Evolutionary conservation across 441 rosid species (phyloP).

Genomic region (Mallotus japonicus): DNA sequence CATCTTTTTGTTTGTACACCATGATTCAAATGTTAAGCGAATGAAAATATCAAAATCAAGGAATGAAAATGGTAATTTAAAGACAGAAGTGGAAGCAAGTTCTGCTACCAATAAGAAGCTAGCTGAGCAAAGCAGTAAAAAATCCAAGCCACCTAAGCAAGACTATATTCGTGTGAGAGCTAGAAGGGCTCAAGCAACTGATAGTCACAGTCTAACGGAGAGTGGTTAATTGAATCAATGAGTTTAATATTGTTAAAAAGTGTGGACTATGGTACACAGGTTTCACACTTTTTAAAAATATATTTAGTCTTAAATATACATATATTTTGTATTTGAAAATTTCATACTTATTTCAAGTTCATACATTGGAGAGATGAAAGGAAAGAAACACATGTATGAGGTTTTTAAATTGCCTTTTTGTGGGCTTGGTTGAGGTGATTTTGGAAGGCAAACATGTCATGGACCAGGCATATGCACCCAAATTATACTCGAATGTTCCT

Average conservation of each 20-base stretch:
- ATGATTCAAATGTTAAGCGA: slow-evolving; percentile 58
- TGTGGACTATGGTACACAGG: too few relatives aligned
- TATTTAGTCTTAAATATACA: neutral
- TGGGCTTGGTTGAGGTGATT: neutral
- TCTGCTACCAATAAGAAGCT: slow-evolving; percentile 57
- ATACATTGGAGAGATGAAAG: neutral
- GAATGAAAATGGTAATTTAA: slow-evolving; percentile 46
- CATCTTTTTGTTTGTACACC: slow-evolving; percentile 41
- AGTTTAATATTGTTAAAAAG: too few relatives aligned
- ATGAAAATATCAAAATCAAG: slow-evolving; percentile 40
- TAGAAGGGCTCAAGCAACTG: slow-evolving; percentile 87
- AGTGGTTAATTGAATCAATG: neutral
- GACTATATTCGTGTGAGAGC: slow-evolving; percentile 77
- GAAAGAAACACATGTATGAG: neutral
- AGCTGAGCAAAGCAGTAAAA: slow-evolving; percentile 50
- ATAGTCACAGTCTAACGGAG: slow-evolving; percentile 82
- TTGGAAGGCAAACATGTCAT: neutral
- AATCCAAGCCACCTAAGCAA: slow-evolving; percentile 61
- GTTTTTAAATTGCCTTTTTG: neutral
- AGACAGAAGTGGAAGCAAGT: slow-evolving; percentile 59
- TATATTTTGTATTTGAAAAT: neutral
- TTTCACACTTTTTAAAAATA: too few relatives aligned
- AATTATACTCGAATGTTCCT: neutral
- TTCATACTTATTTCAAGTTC: neutral
- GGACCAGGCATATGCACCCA: neutral